Evolutionary conservation across 2,329 filamentous ascomycete species (phyloP).

Genomic region (Paecilomyces niveus): DNA sequence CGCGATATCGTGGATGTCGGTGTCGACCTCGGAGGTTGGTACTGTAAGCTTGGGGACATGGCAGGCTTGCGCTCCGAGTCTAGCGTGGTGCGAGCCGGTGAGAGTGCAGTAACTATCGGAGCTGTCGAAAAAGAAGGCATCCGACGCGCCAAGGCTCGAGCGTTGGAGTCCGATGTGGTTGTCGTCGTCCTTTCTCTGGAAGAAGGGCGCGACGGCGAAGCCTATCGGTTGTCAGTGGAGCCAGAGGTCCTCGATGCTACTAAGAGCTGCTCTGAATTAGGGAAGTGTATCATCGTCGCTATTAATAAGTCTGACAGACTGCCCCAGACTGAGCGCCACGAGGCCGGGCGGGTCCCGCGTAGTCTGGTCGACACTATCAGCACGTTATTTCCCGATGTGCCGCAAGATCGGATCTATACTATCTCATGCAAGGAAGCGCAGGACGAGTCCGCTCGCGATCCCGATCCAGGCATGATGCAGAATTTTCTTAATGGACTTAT

Average conservation of each 20-base stretch:
- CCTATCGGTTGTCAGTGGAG: conserved; percentile 40
- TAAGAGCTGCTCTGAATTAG: conserved; percentile 40
- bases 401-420: conserved; percentile 44
- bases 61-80: conserved; percentile 65
- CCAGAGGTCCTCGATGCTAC: conserved; percentile 51
- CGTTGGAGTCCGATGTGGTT: conserved; percentile 76
- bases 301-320: conserved; percentile 56
- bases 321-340: conserved; percentile 6
- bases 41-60: conserved; percentile 92
- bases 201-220: conserved; percentile 20
- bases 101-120: conserved; percentile 46
- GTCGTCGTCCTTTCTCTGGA: conserved; percentile 75
- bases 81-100: conserved; percentile 5
- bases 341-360: conserved; percentile 9
- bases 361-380: conserved; percentile 32
- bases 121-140: conserved; percentile 85
- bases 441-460: conserved; percentile 5
- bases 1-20: conserved; percentile 88
- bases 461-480: conserved; percentile 60
- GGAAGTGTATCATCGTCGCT: conserved; percentile 50
- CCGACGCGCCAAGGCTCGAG: conserved; percentile 71
- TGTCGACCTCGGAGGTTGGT: conserved; percentile 80
- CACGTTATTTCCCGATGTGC: conserved; percentile 36
- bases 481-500: conserved; percentile 61
- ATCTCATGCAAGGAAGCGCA: conserved; percentile 67